Conservation (phyloP, 768 basidiomycete genomes). For the Tubosaeta brunneosetosa region DNA sequence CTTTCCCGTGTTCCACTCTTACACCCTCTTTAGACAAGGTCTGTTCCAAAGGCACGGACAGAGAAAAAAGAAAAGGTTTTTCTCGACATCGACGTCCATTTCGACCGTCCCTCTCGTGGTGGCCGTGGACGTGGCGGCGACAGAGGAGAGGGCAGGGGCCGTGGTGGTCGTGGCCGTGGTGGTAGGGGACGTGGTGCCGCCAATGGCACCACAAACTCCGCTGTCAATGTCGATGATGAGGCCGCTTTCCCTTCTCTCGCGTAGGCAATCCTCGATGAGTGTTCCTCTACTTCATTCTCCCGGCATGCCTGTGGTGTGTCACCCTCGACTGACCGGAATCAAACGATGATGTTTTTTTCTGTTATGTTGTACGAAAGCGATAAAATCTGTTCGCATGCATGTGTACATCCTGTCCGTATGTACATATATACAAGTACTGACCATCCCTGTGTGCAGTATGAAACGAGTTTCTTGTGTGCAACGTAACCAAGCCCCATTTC, state of each 20-base stretch:
- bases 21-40: slow-evolving; percentile 48
- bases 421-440: slow-evolving; percentile 8
- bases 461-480: too few species aligned
- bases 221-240: slow-evolving; percentile 78
- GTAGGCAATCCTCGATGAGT: slow-evolving; percentile 21
- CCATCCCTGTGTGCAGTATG: neutral
- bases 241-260: slow-evolving; percentile 87
- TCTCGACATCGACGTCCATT: slow-evolving; percentile 88
- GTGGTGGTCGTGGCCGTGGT: slow-evolving; percentile 39
- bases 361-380: slow-evolving; percentile 13
- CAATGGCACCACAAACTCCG: slow-evolving; percentile 34
- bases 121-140: slow-evolving; percentile 47
- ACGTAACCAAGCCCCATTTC: slow-evolving; percentile 12
- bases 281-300: slow-evolving; percentile 2
- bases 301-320: slow-evolving; percentile 8
- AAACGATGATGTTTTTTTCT: slow-evolving; percentile 5
- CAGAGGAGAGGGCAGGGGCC: slow-evolving; percentile 47
- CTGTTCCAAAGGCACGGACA: slow-evolving; percentile 56
- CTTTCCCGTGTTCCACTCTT: neutral
- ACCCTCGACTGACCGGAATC: slow-evolving; percentile 7
- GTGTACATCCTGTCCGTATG: slow-evolving; percentile 11
- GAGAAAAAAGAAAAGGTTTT: slow-evolving; percentile 90
- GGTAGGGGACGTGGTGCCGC: slow-evolving; percentile 42
- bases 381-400: slow-evolving; percentile 5
- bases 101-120: slow-evolving; percentile 75